Base-by-base conservation (phyloP, 2,329 filamentous ascomycete species). In the Penicillium sp. region DNA sequence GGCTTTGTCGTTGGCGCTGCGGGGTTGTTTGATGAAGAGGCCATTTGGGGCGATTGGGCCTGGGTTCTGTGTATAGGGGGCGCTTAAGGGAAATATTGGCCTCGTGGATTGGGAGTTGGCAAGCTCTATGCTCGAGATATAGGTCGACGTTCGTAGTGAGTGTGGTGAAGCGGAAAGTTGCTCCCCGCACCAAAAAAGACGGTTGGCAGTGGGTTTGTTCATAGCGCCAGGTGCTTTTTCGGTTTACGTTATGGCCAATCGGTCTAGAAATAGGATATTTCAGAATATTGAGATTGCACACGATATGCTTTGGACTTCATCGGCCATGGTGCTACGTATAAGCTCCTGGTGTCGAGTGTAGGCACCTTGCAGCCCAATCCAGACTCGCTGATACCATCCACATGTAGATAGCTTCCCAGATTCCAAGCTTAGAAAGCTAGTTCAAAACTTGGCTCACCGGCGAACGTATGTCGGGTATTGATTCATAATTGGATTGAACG, bases 121-220 rank as follows among this genome's bases (percentile, higher is more conserved):
- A 36, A n/a, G 14, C 11, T n/a, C 13, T 13, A 13, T 45, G 32
- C 7, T 18, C 40, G 32, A 18, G 34, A 29, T 21, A 16, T 18
- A 18, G 18, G 18, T 22, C 31, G 13, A 13, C 36, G 44, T 22
- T 14, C n/a, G 34, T 36, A n/a, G 34, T 13, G 13, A 36, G 34
- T 22, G 36, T 38, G 22, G 21, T 21, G 45, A 36, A 53, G 48
- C 24, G 41, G 45, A 14, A 34, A 45, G 40, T 42, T 45, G 42
- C 56, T 56, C 58, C 48, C 58, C 58, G 60, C 60, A 59, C 54
- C 22, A 40, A 41, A 10, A 42, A 56, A 60, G 56, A 56, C 52
- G 50, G 39, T 57, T 51, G 49, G 57, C 54, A 58, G 58, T 45
- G 41, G 46, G 34, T 36, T 41, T 36, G 11, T 11, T 34, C 4